Evolutionary conservation across 1,139 yeast genomes (phyloP), one percentile per base, ranked within the genome.

Genomic region (Kodamaea sp.): DNA sequence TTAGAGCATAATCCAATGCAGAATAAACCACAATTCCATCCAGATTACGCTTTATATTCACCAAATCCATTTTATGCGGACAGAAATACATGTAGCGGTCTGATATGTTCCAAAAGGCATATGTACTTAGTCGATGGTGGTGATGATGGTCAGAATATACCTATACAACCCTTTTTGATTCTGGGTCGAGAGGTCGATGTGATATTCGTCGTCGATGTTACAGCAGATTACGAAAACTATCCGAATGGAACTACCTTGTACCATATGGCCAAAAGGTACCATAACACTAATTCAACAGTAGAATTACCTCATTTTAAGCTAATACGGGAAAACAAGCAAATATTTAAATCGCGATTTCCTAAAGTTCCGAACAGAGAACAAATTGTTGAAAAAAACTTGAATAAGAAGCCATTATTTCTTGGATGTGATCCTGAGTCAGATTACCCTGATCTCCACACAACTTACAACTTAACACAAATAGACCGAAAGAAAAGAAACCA

Each of bases 11-110:
- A 46, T 11, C 42, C 56, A 2, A 32, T 50, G 23, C 20, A 15
- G 20, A 48, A 50, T 7, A 38, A 45, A n/a, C 67, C 69, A 1
- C 57, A 54, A 37, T 43, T 54, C 10, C 70, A 72, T 31, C 76
- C 86, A 8, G 92, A 84, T 50, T 83, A 80, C 57, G 92, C 95
- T 1, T 58, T 84, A 5, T 76, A 73, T 60, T 65, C 77, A 8
- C 95, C 95, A 4, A 88, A 86, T 49, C 96, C 96, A 4, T 89
- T 85, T 58, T 72, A 60, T 44, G 67, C 65, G 10, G 64, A 57
- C 38, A 31, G 52, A 27, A 38, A 24, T 11, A n/a, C 27, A 29
- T n/a, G 34, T 32, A 6, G 7, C 29, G 20, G 20, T 15, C 20
- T 15, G 20, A 15, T 15, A 12, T 20, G 27, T 12, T 24, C n/a